Evolutionary conservation across 2,329 filamentous ascomycete genomes (phyloP), one percentile per base, ranked within the genome.

Genomic region (Curvularia verruculosa): DNA sequence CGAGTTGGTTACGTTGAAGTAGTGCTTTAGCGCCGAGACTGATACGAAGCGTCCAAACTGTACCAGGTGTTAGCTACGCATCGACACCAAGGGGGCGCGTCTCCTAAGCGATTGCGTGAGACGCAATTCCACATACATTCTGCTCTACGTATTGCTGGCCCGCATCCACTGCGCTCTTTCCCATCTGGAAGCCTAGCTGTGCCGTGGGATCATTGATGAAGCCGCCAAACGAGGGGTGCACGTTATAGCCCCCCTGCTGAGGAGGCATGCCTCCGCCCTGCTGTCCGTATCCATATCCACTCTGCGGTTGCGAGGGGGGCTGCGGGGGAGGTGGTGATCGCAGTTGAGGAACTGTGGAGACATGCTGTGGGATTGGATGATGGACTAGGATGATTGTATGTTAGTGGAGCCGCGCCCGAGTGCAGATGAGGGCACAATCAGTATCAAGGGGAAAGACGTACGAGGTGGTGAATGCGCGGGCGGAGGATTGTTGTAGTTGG

Each of bases 1-100:
- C 58, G 87, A 90, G 83, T 99, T 99, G 66, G 93, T 96, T 63
- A 99, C 95, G 80, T 98, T 97, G 82, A 99, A 99, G 84, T 98
- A 99, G 80, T 97, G 95, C 79, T 99, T 99, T 43, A 99, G 84
- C 18, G 92, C 91, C 13, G 90, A 89, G 68, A 98, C 90, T 72
- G 93, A 96, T 78, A 99, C 88, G 79, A 94, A 97, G 77, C 87
- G 86, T 69, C 88, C 89, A 69, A 91, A 81, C 88, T 90, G 69
- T 23, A 18, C 7, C 1, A 7, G 5, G 7, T 36, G 54, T 63
- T 46, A 63, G 60, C 19, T 5, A 23, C 9, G 15, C 19, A 9
- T 34, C 26, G 19, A 18, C 3, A 24, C 15, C 3, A 9, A n/a
- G 36, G 40, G 3, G 21, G n/a, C 18, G 10, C 5, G 41, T 34